These are phyloP conservation scores for Penicillium pulvis DNA, from an alignment of 495 filamentous ascomycete species.

Conservation along the genomic window DNA sequence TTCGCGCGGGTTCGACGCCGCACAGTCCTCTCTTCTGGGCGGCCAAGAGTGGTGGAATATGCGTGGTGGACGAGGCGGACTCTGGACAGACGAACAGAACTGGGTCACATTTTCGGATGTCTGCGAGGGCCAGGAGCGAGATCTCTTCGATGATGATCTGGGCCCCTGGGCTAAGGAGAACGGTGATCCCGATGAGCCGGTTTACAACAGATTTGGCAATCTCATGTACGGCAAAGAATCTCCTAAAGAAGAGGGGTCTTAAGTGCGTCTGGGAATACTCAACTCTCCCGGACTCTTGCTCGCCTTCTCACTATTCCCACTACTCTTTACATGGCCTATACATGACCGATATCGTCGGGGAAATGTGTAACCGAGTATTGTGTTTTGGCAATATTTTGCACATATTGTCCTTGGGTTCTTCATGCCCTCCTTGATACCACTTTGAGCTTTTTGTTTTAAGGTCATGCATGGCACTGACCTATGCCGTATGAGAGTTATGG, in stretches of 20 bases:
- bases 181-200: conserved; percentile 60
- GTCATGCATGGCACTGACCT: neutral
- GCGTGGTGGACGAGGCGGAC: conserved; percentile 58
- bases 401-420: neutral
- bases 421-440: conserved; percentile 1
- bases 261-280: neutral
- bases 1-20: conserved; percentile 44
- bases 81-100: conserved; percentile 57
- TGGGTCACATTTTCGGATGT: conserved; percentile 59
- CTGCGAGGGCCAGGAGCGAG: conserved; percentile 51
- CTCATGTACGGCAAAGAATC: conserved; percentile 42
- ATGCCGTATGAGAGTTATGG: neutral
- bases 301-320: neutral
- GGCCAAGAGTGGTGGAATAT: conserved; percentile 57
- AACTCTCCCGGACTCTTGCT: neutral
- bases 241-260: neutral
- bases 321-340: neutral
- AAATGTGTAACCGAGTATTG: neutral
- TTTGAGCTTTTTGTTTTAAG: conserved; percentile 1
- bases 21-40: conserved; percentile 46
- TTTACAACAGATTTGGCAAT: conserved; percentile 47
- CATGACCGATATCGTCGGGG: neutral
- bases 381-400: neutral
- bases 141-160: conserved; percentile 50
- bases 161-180: conserved; percentile 60